Conservation (phyloP, 176 grass and related monocot species). For the Saccharum officinarum region DNA sequence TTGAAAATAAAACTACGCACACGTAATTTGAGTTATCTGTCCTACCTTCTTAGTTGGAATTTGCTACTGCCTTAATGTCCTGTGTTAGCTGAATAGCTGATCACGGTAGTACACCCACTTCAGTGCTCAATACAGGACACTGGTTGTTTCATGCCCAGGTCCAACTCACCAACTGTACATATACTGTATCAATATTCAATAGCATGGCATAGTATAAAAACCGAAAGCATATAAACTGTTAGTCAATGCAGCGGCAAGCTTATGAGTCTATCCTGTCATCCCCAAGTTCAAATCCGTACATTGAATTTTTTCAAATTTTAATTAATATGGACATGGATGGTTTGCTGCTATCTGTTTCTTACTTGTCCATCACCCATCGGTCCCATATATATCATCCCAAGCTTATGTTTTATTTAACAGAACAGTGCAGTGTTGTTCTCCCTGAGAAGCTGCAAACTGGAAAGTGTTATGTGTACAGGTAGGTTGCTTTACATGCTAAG, state of each 20-base stretch:
- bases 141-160: neutral
- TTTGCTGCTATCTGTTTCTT: neutral
- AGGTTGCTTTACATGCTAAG: conserved; percentile 19
- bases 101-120: neutral
- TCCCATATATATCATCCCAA: neutral
- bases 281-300: too few species aligned
- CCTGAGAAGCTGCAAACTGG: conserved; percentile 95
- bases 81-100: neutral
- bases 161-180: neutral
- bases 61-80: neutral
- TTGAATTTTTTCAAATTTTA: neutral
- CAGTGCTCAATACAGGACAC: neutral
- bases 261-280: too few species aligned
- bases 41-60: too few species aligned
- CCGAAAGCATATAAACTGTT: neutral
- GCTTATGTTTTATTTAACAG: conserved; percentile 52
- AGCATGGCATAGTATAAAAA: neutral
- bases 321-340: neutral
- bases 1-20: too few species aligned
- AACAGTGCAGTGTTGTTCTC: conserved; percentile 81
- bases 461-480: conserved; percentile 98
- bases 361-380: neutral
- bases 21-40: too few species aligned
- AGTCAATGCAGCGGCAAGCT: neutral
- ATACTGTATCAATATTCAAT: too few species aligned